Conservation (phyloP, 1,284 basidiomycete genomes). For the Hymenochaete sp. region DNA sequence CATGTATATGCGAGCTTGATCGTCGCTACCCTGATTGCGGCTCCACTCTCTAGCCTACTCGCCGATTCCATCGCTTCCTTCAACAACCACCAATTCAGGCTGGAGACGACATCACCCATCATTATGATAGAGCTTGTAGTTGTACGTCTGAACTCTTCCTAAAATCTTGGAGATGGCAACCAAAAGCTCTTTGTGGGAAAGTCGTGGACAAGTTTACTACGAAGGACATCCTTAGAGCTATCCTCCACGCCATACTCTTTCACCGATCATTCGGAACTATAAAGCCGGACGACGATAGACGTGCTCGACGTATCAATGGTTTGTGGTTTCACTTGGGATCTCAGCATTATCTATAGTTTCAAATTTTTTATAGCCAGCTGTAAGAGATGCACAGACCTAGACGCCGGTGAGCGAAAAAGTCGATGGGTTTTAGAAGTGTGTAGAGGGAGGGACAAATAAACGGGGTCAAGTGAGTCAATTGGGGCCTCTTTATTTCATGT, state of each 20-base stretch:
- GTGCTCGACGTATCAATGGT: slow-evolving; percentile 79
- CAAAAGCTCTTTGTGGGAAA: slow-evolving; percentile 32
- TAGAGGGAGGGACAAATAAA: slow-evolving; percentile 57
- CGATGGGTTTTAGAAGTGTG: slow-evolving; percentile 62
- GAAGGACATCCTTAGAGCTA: slow-evolving; percentile 61
- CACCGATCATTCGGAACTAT: slow-evolving; percentile 71
- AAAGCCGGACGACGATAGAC: slow-evolving; percentile 63
- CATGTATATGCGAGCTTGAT: too few species aligned
- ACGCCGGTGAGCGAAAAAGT: slow-evolving; percentile 65
- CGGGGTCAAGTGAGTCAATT: slow-evolving; percentile 59
- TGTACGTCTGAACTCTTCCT: neutral
- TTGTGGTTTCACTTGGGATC: too few species aligned
- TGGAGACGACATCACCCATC: slow-evolving; percentile 9
- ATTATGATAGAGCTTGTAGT: slow-evolving; percentile 11
- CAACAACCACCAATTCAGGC: too few species aligned
- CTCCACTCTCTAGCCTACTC: too few species aligned
- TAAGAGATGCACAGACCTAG: slow-evolving; percentile 60
- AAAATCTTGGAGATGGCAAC: neutral
- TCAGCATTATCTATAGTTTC: neutral
- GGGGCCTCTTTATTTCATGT: too few species aligned
- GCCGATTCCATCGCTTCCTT: too few species aligned
- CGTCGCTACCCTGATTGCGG: too few species aligned
- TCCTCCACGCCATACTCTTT: slow-evolving; percentile 70
- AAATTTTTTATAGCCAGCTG: slow-evolving; percentile 52
- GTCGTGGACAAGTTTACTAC: slow-evolving; percentile 60